Base-by-base conservation (phyloP, 2,329 filamentous ascomycete species). In the Knoxdaviesia proteae region DNA sequence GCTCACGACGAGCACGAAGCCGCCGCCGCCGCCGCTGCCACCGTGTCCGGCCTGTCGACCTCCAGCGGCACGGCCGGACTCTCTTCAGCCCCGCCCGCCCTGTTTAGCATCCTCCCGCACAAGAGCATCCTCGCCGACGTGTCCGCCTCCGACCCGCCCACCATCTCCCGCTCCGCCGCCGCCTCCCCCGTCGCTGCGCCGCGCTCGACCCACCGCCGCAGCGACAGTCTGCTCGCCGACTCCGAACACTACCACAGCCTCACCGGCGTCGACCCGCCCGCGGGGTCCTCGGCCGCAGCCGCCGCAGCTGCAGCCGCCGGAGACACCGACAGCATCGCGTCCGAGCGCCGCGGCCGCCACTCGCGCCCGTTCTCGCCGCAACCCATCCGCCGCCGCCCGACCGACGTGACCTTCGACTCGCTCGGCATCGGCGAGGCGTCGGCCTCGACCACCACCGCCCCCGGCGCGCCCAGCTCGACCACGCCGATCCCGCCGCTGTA, bases 51-150 rank as follows among this genome's bases (percentile, higher is more conserved):
- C 20, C 7, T 37, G 39, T 10, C 51, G 2, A 57, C 55, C 33
- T 54, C 57, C 32, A 55, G 55, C 6, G 54, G 55, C 5, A 48
- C 42, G 45, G 56, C 52, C 4, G 55, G 48, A 4, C 54, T 52
- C 9, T 58, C 58, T 43, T 54, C 54, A 47, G 58, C 51, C 46
- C 51, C 51, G 44, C 52, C 53, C 10, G 74, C 72, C 58, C 61
- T 79, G 49, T 79, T 78, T 56, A 75, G 71, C 51, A 77, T 78
- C 49, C 56, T 78, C 40, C 72, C 73, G 36, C 69, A 72, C 8
- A 74, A 71, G 56, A 75, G 71, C 52, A 78, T 78, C 50, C 65
- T 78, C 5, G 68, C 69, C 36, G 70, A 74, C 48, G 43, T 20
- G 20, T 20, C 20, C 20, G 20, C 20, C 20, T 20, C 20, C 20